A percentile compares a stretch with the other conserved stretches of the same genome.
Evolutionary conservation across 345 rosid genomes (phyloP).

Genomic region (Salix dunnii): DNA sequence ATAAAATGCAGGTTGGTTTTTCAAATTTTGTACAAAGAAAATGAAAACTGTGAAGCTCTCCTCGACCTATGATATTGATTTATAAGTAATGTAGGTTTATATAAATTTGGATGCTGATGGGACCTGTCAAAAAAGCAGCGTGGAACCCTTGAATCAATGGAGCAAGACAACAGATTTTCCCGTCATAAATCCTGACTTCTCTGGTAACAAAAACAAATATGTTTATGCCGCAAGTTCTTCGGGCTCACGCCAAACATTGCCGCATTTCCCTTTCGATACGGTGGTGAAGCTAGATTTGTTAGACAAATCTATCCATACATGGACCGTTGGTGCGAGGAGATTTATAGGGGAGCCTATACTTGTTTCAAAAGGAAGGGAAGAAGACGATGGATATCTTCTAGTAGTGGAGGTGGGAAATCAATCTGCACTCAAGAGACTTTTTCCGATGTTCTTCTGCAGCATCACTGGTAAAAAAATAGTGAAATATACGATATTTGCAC

Average conservation of each 20-base stretch:
- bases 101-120: conserved; percentile 51
- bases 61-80: neutral
- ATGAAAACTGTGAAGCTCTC: too few relatives aligned
- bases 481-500: too few relatives aligned
- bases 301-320: conserved; percentile 32
- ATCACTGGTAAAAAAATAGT: too few relatives aligned
- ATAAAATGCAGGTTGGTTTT: too few relatives aligned
- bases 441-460: too few relatives aligned
- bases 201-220: conserved; percentile 50
- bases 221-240: conserved; percentile 65
- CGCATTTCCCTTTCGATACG: conserved; percentile 79
- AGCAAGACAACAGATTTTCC: conserved; percentile 74
- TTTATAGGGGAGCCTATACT: conserved; percentile 88
- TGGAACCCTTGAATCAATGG: conserved; percentile 55
- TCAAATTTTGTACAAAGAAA: too few relatives aligned
- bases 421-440: too few relatives aligned
- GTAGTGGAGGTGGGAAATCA: conserved; percentile 65
- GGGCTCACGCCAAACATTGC: conserved; percentile 57
- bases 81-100: conserved; percentile 35
- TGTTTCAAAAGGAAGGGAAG: conserved; percentile 47
- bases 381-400: conserved; percentile 76
- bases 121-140: conserved; percentile 38
- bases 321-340: conserved; percentile 61
- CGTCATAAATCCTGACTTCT: conserved; percentile 50
- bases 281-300: conserved; percentile 58